phyloP scores from a whole-genome alignment of 257 asterid species.

The Solanum sejunctum region DNA sequence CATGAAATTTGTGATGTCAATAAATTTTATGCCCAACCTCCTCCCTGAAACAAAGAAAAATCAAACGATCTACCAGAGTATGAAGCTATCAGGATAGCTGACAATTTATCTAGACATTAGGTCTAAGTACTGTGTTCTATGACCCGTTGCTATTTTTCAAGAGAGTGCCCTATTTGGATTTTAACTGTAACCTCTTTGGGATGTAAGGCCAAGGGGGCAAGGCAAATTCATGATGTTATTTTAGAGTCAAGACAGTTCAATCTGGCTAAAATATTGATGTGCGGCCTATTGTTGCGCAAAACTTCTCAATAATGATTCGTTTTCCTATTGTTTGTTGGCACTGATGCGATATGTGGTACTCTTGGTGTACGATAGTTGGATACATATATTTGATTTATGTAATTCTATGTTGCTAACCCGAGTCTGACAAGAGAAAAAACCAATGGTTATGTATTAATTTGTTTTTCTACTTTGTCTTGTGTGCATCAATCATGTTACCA shows the following conservation, averaged over 20 bases:
- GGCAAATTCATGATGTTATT: background rate
- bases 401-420: background rate
- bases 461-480: background rate
- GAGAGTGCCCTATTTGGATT: background rate
- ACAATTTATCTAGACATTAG: background rate
- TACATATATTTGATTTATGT: background rate
- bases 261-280: background rate
- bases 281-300: background rate
- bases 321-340: background rate
- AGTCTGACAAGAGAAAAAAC: background rate
- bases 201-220: background rate
- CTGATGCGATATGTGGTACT: background rate
- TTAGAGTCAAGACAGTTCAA: background rate
- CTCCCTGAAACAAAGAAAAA: background rate
- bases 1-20: background rate
- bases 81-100: background rate
- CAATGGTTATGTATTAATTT: background rate
- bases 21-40: background rate
- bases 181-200: background rate
- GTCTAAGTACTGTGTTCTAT: background rate
- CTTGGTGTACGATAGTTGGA: background rate
- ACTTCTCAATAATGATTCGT: background rate
- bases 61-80: background rate
- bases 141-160: background rate
- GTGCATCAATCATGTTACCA: background rate